Evolutionary conservation across 2,329 filamentous ascomycete species (phyloP).

Genomic region (Ceratocystis cacaofunesta): DNA sequence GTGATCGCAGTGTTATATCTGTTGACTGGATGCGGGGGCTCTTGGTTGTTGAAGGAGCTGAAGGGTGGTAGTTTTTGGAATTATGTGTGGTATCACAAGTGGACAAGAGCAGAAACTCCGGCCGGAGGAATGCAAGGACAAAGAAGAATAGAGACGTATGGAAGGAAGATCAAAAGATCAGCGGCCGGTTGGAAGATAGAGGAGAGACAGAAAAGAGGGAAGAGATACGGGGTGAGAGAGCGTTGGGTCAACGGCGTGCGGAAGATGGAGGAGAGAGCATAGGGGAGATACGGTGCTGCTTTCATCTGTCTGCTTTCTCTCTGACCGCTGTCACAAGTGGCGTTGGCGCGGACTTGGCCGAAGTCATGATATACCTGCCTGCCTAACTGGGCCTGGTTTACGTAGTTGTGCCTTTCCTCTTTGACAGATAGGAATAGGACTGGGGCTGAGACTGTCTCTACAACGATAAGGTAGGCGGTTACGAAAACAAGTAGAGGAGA

Average conservation of each 20-base stretch:
- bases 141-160: too few relatives aligned
- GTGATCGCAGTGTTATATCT: not conserved
- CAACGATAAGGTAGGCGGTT: too few relatives aligned
- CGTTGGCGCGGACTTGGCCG: not conserved
- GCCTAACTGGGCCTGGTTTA: too few relatives aligned
- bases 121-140: not conserved
- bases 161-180: too few relatives aligned
- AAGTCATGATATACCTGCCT: not conserved
- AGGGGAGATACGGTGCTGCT: not conserved
- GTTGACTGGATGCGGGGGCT: not conserved
- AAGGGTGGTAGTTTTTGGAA: slow-evolving; percentile 3
- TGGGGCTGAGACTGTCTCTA: too few relatives aligned
- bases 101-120: not conserved
- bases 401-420: too few relatives aligned
- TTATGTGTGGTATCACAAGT: not conserved
- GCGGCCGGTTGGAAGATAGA: too few relatives aligned
- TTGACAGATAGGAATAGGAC: too few relatives aligned
- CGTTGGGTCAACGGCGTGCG: not conserved
- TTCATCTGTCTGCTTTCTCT: not conserved
- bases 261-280: not conserved
- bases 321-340: not conserved
- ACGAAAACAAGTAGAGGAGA: too few relatives aligned
- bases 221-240: not conserved
- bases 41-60: slow-evolving; percentile 18
- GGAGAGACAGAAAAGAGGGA: too few relatives aligned